These are phyloP conservation scores for Cladosporium sp. DNA, from an alignment of 2,329 filamentous ascomycete genomes.

Conservation along the genomic window DNA sequence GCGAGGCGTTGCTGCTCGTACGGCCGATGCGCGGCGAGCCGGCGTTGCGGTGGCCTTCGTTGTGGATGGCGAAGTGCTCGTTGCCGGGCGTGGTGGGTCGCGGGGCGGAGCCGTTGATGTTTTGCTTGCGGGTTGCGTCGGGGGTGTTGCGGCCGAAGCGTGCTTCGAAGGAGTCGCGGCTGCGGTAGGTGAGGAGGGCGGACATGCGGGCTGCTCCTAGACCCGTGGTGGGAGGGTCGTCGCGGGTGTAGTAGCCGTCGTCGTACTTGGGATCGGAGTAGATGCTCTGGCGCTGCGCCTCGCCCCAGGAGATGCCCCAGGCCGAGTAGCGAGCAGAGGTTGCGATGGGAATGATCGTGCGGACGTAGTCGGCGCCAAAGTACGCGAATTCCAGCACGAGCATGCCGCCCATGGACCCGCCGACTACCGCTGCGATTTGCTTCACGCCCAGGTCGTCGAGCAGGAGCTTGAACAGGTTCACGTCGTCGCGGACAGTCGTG, in stretches of 20 bases:
- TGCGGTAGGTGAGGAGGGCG: slow-evolving; percentile 91
- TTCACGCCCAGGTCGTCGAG: slow-evolving; percentile 78
- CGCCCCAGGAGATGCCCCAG: slow-evolving; percentile 89
- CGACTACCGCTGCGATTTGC: slow-evolving; percentile 76
- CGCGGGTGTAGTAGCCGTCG: slow-evolving; percentile 88
- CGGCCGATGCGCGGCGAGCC: slow-evolving; percentile 47
- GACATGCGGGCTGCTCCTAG: slow-evolving; percentile 96
- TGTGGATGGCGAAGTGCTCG: slow-evolving; percentile 55
- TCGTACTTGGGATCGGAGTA: slow-evolving; percentile 99
- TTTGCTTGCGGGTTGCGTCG: slow-evolving; percentile 78
- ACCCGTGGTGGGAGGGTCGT: slow-evolving; percentile 82
- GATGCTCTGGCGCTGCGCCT: slow-evolving; percentile 87
- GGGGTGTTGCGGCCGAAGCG: slow-evolving; percentile 92
- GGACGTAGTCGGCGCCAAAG: slow-evolving; percentile 81
- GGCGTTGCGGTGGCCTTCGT: slow-evolving; percentile 52
- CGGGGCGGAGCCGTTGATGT: slow-evolving; percentile 67
- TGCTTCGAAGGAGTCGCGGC: slow-evolving; percentile 93
- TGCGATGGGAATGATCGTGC: slow-evolving; percentile 77
- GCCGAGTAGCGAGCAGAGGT: slow-evolving; percentile 83
- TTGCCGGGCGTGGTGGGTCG: slow-evolving; percentile 46
- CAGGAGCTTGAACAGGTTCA: slow-evolving; percentile 78
- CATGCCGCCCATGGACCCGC: slow-evolving; percentile 87
- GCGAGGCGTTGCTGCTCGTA: slow-evolving; percentile 33
- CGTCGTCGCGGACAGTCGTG: slow-evolving; percentile 93
- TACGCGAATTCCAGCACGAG: slow-evolving; percentile 91